Evolutionary conservation across 805 yeast species (phyloP).

Genomic region (Cyberlindnera nakhonratchasimensis): DNA sequence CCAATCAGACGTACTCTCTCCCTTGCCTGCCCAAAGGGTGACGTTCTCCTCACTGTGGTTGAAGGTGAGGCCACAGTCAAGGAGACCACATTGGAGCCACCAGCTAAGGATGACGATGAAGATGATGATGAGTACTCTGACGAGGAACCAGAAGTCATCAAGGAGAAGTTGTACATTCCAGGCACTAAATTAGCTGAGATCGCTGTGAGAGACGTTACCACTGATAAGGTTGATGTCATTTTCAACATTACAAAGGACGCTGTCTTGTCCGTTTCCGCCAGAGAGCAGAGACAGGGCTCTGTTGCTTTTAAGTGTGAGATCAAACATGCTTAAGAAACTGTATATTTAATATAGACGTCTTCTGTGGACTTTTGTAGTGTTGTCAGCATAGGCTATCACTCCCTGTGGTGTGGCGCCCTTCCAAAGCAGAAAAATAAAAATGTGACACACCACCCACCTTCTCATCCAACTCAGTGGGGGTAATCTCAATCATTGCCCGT

Average conservation of each 20-base stretch:
- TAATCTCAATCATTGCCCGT: too few relatives aligned
- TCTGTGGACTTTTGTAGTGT: background rate
- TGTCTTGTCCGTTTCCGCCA: constrained; percentile 53
- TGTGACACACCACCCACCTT: too few relatives aligned
- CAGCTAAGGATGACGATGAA: constrained; percentile 50
- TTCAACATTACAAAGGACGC: constrained; percentile 59
- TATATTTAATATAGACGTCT: background rate
- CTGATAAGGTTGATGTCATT: constrained; percentile 61
- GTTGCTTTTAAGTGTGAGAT: constrained; percentile 55
- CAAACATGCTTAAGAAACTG: constrained; percentile 8
- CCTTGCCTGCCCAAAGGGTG: constrained; percentile 56
- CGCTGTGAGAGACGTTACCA: constrained; percentile 65
- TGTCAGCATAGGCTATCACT: too few relatives aligned
- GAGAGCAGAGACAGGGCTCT: constrained; percentile 60
- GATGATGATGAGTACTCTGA: constrained; percentile 56
- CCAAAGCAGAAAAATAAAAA: too few relatives aligned
- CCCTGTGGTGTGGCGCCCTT: too few relatives aligned
- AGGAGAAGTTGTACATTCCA: constrained; percentile 69
- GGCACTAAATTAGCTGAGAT: constrained; percentile 76
- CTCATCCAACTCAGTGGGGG: too few relatives aligned
- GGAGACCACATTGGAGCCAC: constrained; percentile 73
- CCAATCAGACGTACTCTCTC: constrained; percentile 79
- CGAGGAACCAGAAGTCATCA: constrained; percentile 86
- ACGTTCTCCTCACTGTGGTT: constrained; percentile 65
- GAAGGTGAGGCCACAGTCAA: constrained; percentile 84